Percentiles rank a stretch among this genome's conserved stretches.
phyloP scores from a whole-genome alignment of 2,329 filamentous ascomycete genomes.

The Trichoderma sp. region DNA sequence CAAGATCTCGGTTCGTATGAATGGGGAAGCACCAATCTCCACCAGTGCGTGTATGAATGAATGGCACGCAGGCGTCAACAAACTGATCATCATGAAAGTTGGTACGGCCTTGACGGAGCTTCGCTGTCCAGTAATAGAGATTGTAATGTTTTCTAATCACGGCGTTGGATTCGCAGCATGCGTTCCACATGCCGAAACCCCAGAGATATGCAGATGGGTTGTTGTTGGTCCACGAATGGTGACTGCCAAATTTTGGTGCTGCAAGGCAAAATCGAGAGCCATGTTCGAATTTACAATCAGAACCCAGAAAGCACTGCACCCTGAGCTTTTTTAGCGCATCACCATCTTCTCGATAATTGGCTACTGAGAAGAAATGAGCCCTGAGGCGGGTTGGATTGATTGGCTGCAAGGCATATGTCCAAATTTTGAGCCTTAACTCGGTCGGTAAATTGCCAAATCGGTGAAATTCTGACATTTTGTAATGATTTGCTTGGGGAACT shows the following conservation, averaged over 20 bases:
- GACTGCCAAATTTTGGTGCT: constrained; percentile 1
- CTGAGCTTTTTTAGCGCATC: constrained; percentile 1
- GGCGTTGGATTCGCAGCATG: constrained; percentile 2
- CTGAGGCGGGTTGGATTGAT: neutral
- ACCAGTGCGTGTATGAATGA: neutral
- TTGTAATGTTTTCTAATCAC: neutral
- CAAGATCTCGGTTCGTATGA: neutral
- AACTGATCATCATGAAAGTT: neutral
- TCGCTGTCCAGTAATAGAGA: neutral
- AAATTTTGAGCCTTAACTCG: constrained; percentile 24
- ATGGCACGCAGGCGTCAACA: neutral
- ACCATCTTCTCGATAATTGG: neutral
- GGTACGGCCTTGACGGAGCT: neutral
- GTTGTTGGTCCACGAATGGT: constrained; percentile 7
- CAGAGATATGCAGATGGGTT: constrained; percentile 19
- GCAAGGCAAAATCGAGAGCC: neutral
- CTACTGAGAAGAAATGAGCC: constrained; percentile 18
- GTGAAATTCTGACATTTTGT: constrained; percentile 5
- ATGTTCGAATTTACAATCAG: neutral
- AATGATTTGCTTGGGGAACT: neutral
- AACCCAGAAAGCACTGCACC: constrained; percentile 5
- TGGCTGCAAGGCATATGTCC: constrained; percentile 13
- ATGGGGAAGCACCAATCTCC: constrained; percentile 4
- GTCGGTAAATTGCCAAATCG: neutral
- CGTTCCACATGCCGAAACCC: constrained; percentile 16